These are phyloP conservation scores for Fusarium floridanum DNA, from an alignment of 2,329 filamentous ascomycete genomes.

Conservation along the genomic window DNA sequence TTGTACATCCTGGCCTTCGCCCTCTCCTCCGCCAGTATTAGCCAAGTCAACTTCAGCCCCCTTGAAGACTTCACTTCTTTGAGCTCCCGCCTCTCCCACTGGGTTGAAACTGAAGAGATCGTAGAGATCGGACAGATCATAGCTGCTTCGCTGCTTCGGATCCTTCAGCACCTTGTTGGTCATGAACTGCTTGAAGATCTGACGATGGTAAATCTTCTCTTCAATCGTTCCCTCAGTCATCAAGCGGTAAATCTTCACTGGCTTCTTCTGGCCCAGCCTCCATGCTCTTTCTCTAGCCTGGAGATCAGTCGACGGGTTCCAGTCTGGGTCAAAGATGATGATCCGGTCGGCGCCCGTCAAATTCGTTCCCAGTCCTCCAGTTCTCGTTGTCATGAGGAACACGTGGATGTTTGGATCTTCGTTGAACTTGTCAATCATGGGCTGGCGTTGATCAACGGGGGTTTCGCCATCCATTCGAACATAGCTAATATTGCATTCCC, in stretches of 20 bases:
- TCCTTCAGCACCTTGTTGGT: slow-evolving; percentile 97
- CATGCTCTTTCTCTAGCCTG: slow-evolving; percentile 96
- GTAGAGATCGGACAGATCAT: slow-evolving; percentile 89
- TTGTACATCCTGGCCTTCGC: slow-evolving; percentile 8
- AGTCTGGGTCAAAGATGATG: slow-evolving; percentile 98
- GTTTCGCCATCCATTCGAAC: slow-evolving; percentile 95
- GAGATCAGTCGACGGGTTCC: slow-evolving; percentile 97
- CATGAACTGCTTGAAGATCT: slow-evolving; percentile 98
- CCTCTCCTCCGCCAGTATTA: slow-evolving; percentile 12
- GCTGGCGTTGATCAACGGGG: slow-evolving; percentile 87
- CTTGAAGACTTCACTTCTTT: slow-evolving; percentile 88
- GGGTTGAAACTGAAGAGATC: slow-evolving; percentile 83
- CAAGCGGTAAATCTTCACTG: slow-evolving; percentile 96
- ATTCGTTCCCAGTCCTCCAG: slow-evolving; percentile 93
- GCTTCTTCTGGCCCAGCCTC: slow-evolving; percentile 93
- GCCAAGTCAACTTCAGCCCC: slow-evolving; percentile 77
- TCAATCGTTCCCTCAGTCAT: slow-evolving; percentile 99
- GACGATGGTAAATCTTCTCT: slow-evolving; percentile 98
- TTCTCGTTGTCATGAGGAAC: slow-evolving; percentile 94
- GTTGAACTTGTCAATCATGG: slow-evolving; percentile 94
- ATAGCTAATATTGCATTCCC: slow-evolving; percentile 78
- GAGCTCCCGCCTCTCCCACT: slow-evolving; percentile 70
- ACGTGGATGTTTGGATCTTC: slow-evolving; percentile 82
- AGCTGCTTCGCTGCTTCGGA: slow-evolving; percentile 91
- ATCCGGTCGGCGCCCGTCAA: slow-evolving; percentile 94